A percentile compares a stretch with the other conserved stretches of the same genome.
phyloP scores from a whole-genome alignment of 345 rosid genomes.

The Melastoma malabathricum region DNA sequence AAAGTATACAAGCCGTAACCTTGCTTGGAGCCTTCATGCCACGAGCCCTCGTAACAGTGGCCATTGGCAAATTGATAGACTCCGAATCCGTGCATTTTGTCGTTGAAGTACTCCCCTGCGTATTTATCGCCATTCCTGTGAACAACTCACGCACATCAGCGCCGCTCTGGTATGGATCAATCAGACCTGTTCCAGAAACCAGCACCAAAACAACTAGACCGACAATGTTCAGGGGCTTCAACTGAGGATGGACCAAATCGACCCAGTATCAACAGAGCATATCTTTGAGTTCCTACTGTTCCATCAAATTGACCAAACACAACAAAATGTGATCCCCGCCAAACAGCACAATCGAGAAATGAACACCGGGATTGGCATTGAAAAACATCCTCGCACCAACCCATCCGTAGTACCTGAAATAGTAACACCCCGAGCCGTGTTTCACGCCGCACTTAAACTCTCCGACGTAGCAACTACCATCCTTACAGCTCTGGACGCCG shows the following conservation, averaged over 20 bases:
- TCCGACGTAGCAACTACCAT: slow-evolving; percentile 75
- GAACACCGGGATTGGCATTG: background rate
- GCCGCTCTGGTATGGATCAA: too few relatives aligned
- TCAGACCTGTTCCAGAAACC: too few relatives aligned
- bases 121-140: slow-evolving; percentile 88
- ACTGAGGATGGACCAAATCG: too few relatives aligned
- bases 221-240: too few relatives aligned
- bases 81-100: slow-evolving; percentile 88
- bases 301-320: too few relatives aligned
- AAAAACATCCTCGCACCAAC: background rate
- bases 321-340: too few relatives aligned
- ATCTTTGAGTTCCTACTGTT: too few relatives aligned
- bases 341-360: too few relatives aligned
- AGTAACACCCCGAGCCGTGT: slow-evolving; percentile 86
- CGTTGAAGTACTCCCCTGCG: slow-evolving; percentile 88
- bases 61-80: slow-evolving; percentile 80
- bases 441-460: slow-evolving; percentile 80
- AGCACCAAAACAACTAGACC: too few relatives aligned
- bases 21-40: slow-evolving; percentile 95
- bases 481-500: slow-evolving; percentile 79
- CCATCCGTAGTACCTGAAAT: slow-evolving; percentile 48
- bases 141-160: slow-evolving; percentile 7
- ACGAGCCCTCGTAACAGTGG: slow-evolving; percentile 87
- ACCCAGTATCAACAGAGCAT: too few relatives aligned
- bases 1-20: slow-evolving; percentile 78